Conservation (phyloP, 371 early-diverging fungal genomes). For the Mycotypha africana region DNA sequence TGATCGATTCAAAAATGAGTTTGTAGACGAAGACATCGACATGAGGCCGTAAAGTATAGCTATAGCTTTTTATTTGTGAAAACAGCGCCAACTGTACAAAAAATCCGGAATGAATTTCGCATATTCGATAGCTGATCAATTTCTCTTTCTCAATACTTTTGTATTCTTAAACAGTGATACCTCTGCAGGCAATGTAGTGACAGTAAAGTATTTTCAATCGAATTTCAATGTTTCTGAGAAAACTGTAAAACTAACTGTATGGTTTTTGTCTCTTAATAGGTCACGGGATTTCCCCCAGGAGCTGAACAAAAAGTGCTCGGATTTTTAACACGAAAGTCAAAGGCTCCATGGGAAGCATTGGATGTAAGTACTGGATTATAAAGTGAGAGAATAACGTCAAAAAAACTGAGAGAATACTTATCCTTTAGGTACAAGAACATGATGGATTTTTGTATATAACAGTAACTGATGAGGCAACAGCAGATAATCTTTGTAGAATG, state of each 20-base stretch:
- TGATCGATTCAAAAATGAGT: conserved; percentile 23
- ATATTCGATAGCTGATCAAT: neutral
- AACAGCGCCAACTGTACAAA: neutral
- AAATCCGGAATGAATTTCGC: neutral
- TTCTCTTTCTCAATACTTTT: neutral
- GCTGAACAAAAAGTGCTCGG: conserved; percentile 27
- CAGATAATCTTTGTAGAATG: conserved; percentile 21
- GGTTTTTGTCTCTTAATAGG: conserved; percentile 11
- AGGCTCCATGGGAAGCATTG: conserved; percentile 29
- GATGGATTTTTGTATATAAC: conserved; percentile 17
- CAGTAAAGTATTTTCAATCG: conserved; percentile 5
- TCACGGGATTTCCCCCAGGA: conserved; percentile 28
- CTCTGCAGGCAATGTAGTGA: conserved; percentile 7
- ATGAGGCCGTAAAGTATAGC: conserved; percentile 20
- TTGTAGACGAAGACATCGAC: conserved; percentile 35
- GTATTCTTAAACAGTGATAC: conserved; percentile 2
- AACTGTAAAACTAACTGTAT: neutral
- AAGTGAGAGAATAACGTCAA: neutral
- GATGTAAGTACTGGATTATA: conserved; percentile 16
- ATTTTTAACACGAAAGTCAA: conserved; percentile 33
- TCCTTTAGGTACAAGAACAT: conserved; percentile 12
- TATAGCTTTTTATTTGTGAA: neutral
- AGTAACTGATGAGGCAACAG: conserved; percentile 13
- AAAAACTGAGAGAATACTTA: neutral
- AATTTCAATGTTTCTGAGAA: no score